phyloP scores from a whole-genome alignment of 345 rosid genomes.

The Populus ilicifolia region DNA sequence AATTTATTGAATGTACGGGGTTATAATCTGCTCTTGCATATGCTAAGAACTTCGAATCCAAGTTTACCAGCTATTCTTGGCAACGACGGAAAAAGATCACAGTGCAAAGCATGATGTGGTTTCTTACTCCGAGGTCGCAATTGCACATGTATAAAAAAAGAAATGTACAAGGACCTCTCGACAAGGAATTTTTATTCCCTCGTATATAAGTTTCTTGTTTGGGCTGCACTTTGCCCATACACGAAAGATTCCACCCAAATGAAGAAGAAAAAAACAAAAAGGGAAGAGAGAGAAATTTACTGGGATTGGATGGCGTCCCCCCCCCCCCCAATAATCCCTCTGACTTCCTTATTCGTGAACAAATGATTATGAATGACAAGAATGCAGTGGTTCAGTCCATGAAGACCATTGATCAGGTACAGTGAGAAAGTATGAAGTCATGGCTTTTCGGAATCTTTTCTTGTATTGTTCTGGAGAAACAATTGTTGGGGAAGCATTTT shows the following conservation, averaged over 20 bases:
- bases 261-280: not conserved
- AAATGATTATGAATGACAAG: conserved; percentile 32
- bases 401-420: conserved; percentile 92
- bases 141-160: conserved; percentile 26
- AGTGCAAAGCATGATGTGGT: not conserved
- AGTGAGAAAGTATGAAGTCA: conserved; percentile 89
- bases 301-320: conserved; percentile 4
- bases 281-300: not conserved
- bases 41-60: conserved; percentile 1
- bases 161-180: conserved; percentile 22
- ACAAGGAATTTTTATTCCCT: conserved; percentile 22
- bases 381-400: conserved; percentile 31
- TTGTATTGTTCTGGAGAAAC: conserved; percentile 90
- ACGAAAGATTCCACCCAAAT: not conserved
- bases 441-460: conserved; percentile 90
- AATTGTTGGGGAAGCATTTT: conserved; percentile 78
- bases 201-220: conserved; percentile 5
- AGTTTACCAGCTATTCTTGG: not conserved
- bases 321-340: conserved; percentile 10
- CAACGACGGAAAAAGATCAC: not conserved
- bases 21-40: too few relatives aligned
- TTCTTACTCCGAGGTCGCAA: conserved; percentile 1
- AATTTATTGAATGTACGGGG: too few relatives aligned
- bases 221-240: conserved; percentile 19
- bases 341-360: conserved; percentile 33